Percentiles rank a stretch among this genome's conserved stretches.
Evolutionary conservation across 2,329 filamentous ascomycete genomes (phyloP).

Genomic region (Talaromyces rugulosus): DNA sequence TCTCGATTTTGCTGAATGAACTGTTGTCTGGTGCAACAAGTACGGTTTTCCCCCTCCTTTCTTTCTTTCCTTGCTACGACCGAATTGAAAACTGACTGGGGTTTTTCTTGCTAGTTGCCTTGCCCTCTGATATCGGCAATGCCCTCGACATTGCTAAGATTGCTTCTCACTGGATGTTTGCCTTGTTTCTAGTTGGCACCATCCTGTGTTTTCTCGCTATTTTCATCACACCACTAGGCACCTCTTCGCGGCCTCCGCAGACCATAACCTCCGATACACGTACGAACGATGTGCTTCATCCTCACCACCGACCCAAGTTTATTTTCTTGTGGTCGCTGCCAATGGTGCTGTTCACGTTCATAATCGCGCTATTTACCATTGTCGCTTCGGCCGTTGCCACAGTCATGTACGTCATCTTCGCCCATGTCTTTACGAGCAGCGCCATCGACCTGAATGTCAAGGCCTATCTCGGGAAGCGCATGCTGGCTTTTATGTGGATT

Average conservation of each 20-base stretch:
- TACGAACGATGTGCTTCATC: slow-evolving; percentile 23
- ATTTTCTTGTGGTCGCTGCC: slow-evolving; percentile 55
- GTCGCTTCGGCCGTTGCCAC: slow-evolving; percentile 73
- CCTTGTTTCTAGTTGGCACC: slow-evolving; percentile 70
- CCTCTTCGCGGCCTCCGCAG: slow-evolving; percentile 37
- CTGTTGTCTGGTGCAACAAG: slow-evolving; percentile 75
- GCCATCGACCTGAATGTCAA: slow-evolving; percentile 72
- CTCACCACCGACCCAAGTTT: slow-evolving; percentile 34
- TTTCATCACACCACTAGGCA: slow-evolving; percentile 55
- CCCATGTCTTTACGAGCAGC: slow-evolving; percentile 64
- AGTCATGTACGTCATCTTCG: slow-evolving; percentile 77
- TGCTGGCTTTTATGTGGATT: slow-evolving; percentile 90
- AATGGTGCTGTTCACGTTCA: slow-evolving; percentile 63
- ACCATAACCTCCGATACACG: slow-evolving; percentile 25
- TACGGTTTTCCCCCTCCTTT: slow-evolving; percentile 31
- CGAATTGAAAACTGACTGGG: slow-evolving; percentile 3
- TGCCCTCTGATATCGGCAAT: slow-evolving; percentile 68
- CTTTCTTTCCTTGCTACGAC: neutral
- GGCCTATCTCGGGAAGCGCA: slow-evolving; percentile 64
- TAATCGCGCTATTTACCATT: slow-evolving; percentile 63
- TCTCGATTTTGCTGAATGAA: slow-evolving; percentile 73
- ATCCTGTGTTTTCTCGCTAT: slow-evolving; percentile 70
- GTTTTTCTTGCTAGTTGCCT: slow-evolving; percentile 53
- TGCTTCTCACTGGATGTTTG: slow-evolving; percentile 83
- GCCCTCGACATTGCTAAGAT: slow-evolving; percentile 70